Evolutionary conservation across 2,329 filamentous ascomycete genomes (phyloP), one percentile per base, ranked within the genome.

Genomic region (Xylariales sp.): DNA sequence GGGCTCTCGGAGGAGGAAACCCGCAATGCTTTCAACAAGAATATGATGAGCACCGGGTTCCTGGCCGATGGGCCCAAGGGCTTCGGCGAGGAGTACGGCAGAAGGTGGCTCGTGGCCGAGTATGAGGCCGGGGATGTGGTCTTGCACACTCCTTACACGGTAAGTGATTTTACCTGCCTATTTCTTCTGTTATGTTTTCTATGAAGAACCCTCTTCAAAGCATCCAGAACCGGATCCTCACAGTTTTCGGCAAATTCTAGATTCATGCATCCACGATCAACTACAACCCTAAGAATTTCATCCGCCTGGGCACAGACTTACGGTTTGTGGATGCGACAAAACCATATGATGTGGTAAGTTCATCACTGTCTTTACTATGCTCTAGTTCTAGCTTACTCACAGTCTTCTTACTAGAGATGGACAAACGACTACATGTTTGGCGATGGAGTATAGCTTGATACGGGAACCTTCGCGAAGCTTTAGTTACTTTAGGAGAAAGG

Each of bases 251-350:
- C n/a, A n/a, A n/a, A n/a, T n/a, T 21, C 5, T 38, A 75, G 72
- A 77, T 78, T 14, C 75, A 78, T 49, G 73, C 75, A 0, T 77
- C 73, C 2, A 75, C 71, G 0, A 61, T 76, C 40, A 79, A 78
- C 36, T 61, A 70, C 32, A 72, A 77, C 29, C 62, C 65, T 0
- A 57, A 69, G 5, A 69, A 70, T 38, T 53, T 69, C 1, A 78
- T 78, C 33, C 64, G 74, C 2, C 62, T 78, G 1, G 75, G 70
- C 0, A 78, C 75, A 3, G 74, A 78, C 49, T 47, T 79, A 35
- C 63, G 75, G 2, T 78, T 78, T 47, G 73, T 76, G 6, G 63
- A 78, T 44, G 62, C 65, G 5, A 68, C 66, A 6, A 65, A 64
- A 40, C 66, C 65, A 2, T 76, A 69, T 60, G 74, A 77, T 44